Percentiles rank a stretch among this genome's conserved stretches.
Conservation (phyloP, 768 basidiomycete species). For the Tricholoma bakamatsutake region DNA sequence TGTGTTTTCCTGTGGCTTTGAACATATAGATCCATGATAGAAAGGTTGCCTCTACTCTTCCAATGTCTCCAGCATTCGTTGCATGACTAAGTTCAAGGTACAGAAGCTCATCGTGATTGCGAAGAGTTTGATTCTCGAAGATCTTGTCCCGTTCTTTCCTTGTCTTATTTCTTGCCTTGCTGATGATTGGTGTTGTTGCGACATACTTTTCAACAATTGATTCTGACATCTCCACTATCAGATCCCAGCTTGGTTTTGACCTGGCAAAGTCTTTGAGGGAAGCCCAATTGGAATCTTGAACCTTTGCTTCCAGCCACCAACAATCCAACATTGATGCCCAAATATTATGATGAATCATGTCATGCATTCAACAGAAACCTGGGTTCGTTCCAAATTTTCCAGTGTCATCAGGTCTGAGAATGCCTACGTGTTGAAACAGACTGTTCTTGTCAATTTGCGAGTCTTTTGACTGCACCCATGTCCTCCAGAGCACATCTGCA, state of each 20-base stretch:
- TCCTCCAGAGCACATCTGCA: slow-evolving; percentile 7
- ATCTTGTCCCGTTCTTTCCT: slow-evolving; percentile 13
- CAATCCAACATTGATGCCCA: slow-evolving; percentile 1
- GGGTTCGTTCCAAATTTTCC: slow-evolving; percentile 18
- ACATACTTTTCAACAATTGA: slow-evolving; percentile 10
- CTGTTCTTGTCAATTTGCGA: slow-evolving; percentile 3
- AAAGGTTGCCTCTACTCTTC: slow-evolving; percentile 22
- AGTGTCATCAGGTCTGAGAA: slow-evolving; percentile 19
- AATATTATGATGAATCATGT: slow-evolving; percentile 18
- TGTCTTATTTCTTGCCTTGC: not conserved
- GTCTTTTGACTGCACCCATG: slow-evolving; percentile 2
- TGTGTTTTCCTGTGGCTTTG: slow-evolving; percentile 24
- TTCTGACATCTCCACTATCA: slow-evolving; percentile 12
- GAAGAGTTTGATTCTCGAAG: slow-evolving; percentile 11
- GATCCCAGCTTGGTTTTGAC: slow-evolving; percentile 16
- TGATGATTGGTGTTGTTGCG: not conserved
- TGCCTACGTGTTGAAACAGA: slow-evolving; percentile 5
- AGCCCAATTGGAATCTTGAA: not conserved
- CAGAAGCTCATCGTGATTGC: slow-evolving; percentile 19
- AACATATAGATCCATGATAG: slow-evolving; percentile 24
- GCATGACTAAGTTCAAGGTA: slow-evolving; percentile 26
- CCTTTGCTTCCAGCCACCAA: slow-evolving; percentile 17
- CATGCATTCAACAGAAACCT: slow-evolving; percentile 23
- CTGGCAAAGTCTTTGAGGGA: slow-evolving; percentile 16
- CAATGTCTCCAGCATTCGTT: slow-evolving; percentile 11